These are phyloP conservation scores for Pleurotus giganteus DNA, from an alignment of 768 basidiomycete genomes.

Conservation along the genomic window DNA sequence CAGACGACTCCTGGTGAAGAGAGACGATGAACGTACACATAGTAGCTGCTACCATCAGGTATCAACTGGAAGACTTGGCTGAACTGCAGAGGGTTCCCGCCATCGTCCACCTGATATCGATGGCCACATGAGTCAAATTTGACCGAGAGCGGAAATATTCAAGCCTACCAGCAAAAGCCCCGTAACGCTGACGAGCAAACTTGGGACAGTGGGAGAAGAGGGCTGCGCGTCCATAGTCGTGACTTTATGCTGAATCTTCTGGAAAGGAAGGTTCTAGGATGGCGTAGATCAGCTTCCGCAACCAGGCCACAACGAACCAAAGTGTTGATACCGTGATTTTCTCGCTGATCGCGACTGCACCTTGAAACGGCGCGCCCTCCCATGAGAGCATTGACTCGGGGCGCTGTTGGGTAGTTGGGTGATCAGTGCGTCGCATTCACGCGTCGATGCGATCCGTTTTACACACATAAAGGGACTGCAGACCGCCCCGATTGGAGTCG, in stretches of 20 bases:
- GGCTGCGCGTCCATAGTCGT: constrained; percentile 89
- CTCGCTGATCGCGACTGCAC: constrained; percentile 53
- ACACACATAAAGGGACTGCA: constrained; percentile 79
- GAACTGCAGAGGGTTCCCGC: constrained; percentile 77
- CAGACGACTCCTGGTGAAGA: background rate
- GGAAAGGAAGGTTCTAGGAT: constrained; percentile 75
- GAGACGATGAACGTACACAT: constrained; percentile 60
- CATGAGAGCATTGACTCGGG: constrained; percentile 81
- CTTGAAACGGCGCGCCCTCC: constrained; percentile 62
- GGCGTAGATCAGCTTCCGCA: background rate
- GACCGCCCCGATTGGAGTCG: constrained; percentile 53
- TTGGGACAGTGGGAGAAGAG: constrained; percentile 53
- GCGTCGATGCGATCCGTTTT: background rate
- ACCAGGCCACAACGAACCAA: background rate
- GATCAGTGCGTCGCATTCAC: constrained; percentile 19
- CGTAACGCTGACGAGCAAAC: constrained; percentile 83
- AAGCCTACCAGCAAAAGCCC: constrained; percentile 69
- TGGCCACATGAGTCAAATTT: background rate
- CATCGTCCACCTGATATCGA: constrained; percentile 71
- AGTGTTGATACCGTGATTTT: constrained; percentile 63
- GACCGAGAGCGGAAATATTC: background rate
- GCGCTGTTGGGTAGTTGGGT: constrained; percentile 51
- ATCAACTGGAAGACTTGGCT: constrained; percentile 93
- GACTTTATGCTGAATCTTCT: constrained; percentile 75
- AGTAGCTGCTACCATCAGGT: constrained; percentile 72